These are phyloP conservation scores for Tuber umbilicatum DNA, from an alignment of 495 filamentous ascomycete genomes.

Conservation along the genomic window DNA sequence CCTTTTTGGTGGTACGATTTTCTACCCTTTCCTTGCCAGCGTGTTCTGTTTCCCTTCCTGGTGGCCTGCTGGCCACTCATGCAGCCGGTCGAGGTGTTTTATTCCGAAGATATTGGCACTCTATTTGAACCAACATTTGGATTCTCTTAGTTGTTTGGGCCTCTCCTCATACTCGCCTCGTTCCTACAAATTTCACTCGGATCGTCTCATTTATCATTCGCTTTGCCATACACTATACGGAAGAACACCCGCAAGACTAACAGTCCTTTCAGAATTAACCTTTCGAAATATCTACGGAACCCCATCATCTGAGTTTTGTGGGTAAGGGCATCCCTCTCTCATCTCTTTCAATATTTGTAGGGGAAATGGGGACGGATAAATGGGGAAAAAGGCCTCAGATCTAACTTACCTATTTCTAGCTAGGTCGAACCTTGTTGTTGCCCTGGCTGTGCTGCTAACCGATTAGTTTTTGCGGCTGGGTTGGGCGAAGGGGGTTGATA, in stretches of 20 bases:
- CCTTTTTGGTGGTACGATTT: conserved; percentile 25
- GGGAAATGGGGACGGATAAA: conserved; percentile 10
- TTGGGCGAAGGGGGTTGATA: conserved; percentile 32
- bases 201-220: conserved; percentile 16
- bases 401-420: conserved; percentile 32
- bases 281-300: neutral
- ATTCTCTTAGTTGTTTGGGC: conserved; percentile 25
- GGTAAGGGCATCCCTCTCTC: conserved; percentile 26
- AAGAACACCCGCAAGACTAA: conserved; percentile 19
- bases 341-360: conserved; percentile 13
- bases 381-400: conserved; percentile 32
- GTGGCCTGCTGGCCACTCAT: conserved; percentile 22
- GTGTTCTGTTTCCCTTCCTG: conserved; percentile 36
- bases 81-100: conserved; percentile 31
- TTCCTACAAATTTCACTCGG: conserved; percentile 18
- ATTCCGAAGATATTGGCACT: conserved; percentile 25
- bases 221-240: conserved; percentile 23
- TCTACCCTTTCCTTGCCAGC: conserved; percentile 36
- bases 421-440: conserved; percentile 31
- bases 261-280: conserved; percentile 20
- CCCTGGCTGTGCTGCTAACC: conserved; percentile 41
- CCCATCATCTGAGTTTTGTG: conserved; percentile 23
- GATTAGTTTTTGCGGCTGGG: conserved; percentile 24
- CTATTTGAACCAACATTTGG: conserved; percentile 32
- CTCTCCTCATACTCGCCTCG: conserved; percentile 24